These are phyloP conservation scores for Podospora sp. DNA, from an alignment of 495 filamentous ascomycete species.

Conservation along the genomic window DNA sequence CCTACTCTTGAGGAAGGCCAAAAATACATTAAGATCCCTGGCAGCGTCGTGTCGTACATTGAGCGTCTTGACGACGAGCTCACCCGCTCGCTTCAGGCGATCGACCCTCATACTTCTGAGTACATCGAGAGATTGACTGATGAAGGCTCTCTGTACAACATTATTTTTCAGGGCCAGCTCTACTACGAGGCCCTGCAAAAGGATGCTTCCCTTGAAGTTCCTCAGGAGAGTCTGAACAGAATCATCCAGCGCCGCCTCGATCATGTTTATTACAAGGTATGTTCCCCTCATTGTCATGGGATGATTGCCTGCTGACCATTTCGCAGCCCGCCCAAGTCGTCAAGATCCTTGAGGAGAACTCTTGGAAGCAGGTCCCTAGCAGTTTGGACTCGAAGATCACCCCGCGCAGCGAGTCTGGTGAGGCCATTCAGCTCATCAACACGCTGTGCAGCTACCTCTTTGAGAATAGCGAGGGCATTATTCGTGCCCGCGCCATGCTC, in stretches of 20 bases:
- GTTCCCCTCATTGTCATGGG: slow-evolving; percentile 21
- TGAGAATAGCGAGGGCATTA: slow-evolving; percentile 88
- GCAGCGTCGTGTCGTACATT: slow-evolving; percentile 90
- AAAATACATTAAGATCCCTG: slow-evolving; percentile 80
- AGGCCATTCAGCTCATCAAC: slow-evolving; percentile 76
- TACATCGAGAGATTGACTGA: slow-evolving; percentile 95
- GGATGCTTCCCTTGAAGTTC: slow-evolving; percentile 68
- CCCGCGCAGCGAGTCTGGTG: slow-evolving; percentile 62
- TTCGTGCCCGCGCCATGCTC: slow-evolving; percentile 94
- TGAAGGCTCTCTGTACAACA: slow-evolving; percentile 88
- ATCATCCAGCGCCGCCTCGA: slow-evolving; percentile 92
- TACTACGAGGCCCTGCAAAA: slow-evolving; percentile 82
- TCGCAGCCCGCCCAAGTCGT: slow-evolving; percentile 83
- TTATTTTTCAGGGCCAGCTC: slow-evolving; percentile 80
- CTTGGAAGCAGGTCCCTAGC: slow-evolving; percentile 80
- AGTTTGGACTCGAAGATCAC: slow-evolving; percentile 78
- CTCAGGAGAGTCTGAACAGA: slow-evolving; percentile 84
- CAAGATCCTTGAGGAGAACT: slow-evolving; percentile 85
- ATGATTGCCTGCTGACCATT: slow-evolving; percentile 31
- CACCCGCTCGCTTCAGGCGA: slow-evolving; percentile 90
- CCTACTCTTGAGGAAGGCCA: slow-evolving; percentile 71
- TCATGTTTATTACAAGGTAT: slow-evolving; percentile 96
- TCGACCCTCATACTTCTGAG: slow-evolving; percentile 97
- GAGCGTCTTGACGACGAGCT: slow-evolving; percentile 98
- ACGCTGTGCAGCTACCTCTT: slow-evolving; percentile 94